Evolutionary conservation across 1,284 basidiomycete species (phyloP).

Genomic region (Paramarasmius palmivorus): DNA sequence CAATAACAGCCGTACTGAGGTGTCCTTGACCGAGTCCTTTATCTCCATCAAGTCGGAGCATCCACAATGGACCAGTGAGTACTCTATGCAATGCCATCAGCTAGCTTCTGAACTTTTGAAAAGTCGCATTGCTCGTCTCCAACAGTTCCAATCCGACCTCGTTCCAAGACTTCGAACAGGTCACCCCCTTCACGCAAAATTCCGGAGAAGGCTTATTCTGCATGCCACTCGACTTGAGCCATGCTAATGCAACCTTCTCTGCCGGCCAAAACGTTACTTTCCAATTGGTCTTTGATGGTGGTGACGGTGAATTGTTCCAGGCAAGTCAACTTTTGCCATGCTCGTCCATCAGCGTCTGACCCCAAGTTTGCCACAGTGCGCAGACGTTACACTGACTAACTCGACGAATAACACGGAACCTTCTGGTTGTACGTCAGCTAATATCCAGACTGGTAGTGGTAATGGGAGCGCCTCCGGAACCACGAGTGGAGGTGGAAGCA

Average conservation of each 20-base stretch:
- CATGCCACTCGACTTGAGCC: slow-evolving; percentile 57
- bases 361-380: slow-evolving; percentile 46
- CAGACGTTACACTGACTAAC: slow-evolving; percentile 67
- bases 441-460: background rate
- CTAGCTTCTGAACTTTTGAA: slow-evolving; percentile 7
- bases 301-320: slow-evolving; percentile 71
- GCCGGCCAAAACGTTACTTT: slow-evolving; percentile 62
- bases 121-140: slow-evolving; percentile 59
- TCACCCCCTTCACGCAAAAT: slow-evolving; percentile 52
- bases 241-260: slow-evolving; percentile 47
- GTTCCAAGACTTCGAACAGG: slow-evolving; percentile 60
- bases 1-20: slow-evolving; percentile 52
- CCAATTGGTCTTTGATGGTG: slow-evolving; percentile 62
- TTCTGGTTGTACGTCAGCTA: slow-evolving; percentile 19
- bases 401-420: slow-evolving; percentile 38
- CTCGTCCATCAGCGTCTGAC: background rate
- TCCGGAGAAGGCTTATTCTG: slow-evolving; percentile 59
- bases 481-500: background rate
- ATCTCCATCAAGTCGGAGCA: slow-evolving; percentile 63
- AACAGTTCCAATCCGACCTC: slow-evolving; percentile 54
- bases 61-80: slow-evolving; percentile 52
- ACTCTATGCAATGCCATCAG: slow-evolving; percentile 1
- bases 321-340: slow-evolving; percentile 30
- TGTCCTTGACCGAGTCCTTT: slow-evolving; percentile 60
- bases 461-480: background rate